These are phyloP conservation scores for Pinus taeda DNA, from an alignment of 75 land plant species.

Conservation along the genomic window DNA sequence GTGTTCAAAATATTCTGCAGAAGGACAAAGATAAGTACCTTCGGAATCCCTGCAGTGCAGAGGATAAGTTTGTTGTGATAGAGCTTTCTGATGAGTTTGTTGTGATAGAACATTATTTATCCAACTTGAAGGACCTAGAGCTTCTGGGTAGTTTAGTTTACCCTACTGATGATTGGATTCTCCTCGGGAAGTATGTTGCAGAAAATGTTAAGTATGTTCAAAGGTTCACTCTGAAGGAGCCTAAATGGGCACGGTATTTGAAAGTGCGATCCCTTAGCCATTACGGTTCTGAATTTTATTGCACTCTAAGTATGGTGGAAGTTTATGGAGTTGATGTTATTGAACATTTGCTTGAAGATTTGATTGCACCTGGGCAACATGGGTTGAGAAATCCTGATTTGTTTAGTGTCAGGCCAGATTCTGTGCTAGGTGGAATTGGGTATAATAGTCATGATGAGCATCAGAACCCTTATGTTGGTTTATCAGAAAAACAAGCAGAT, in stretches of 20 bases:
- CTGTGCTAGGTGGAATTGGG: neutral
- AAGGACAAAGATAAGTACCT: constrained; percentile 85
- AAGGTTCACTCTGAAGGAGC: constrained; percentile 63
- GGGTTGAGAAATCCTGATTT: neutral
- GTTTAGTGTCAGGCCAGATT: constrained; percentile 5
- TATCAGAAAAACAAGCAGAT: neutral
- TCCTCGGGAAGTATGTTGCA: constrained; percentile 71
- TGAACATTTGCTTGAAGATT: constrained; percentile 85
- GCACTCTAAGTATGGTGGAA: constrained; percentile 79
- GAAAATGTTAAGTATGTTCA: constrained; percentile 74
- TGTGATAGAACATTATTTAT: constrained; percentile 81
- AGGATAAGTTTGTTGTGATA: constrained; percentile 62
- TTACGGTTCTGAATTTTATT: constrained; percentile 88
- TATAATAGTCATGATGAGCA: neutral
- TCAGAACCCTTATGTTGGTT: neutral
- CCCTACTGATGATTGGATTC: constrained; percentile 61
- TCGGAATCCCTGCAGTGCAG: constrained; percentile 84
- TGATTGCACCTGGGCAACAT: constrained; percentile 44
- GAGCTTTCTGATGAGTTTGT: constrained; percentile 84
- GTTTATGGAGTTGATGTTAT: constrained; percentile 94
- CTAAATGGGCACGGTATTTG: constrained; percentile 89
- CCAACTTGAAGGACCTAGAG: constrained; percentile 84
- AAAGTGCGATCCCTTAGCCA: constrained; percentile 70
- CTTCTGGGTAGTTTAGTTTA: constrained; percentile 69
- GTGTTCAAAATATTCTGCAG: constrained; percentile 70